Evolutionary conservation across 345 rosid species (phyloP).

Genomic region (Populus deltoides): DNA sequence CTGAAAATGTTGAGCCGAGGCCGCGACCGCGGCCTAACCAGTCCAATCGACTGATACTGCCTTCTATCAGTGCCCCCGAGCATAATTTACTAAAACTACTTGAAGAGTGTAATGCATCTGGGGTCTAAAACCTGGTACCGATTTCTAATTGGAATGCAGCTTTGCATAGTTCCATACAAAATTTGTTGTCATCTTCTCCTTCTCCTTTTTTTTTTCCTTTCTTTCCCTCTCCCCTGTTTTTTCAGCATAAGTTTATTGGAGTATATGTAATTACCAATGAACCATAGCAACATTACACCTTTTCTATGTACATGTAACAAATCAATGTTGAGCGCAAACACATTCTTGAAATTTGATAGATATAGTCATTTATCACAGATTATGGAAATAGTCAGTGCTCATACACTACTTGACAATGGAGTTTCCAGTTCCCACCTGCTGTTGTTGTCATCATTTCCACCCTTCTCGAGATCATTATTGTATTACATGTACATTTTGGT

Average conservation of each 20-base stretch:
- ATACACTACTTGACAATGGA: not conserved
- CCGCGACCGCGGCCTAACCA: conserved; percentile 41
- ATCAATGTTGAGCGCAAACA: not conserved
- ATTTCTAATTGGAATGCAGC: not conserved
- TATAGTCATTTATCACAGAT: not conserved
- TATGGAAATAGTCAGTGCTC: not conserved
- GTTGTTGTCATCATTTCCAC: not conserved
- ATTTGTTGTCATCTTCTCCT: too few relatives aligned
- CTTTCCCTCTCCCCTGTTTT: not conserved
- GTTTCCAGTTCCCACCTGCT: not conserved
- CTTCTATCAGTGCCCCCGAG: conserved; percentile 90
- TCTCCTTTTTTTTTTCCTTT: not conserved
- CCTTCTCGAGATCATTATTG: not conserved
- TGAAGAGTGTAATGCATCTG: conserved; percentile 67
- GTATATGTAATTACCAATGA: not conserved
- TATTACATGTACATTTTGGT: not conserved
- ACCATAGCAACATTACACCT: not conserved
- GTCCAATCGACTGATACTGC: conserved; percentile 58
- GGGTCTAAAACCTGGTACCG: conserved; percentile 37
- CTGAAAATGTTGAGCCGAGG: conserved; percentile 36
- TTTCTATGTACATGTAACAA: not conserved
- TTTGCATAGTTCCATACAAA: not conserved
- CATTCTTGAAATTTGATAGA: not conserved
- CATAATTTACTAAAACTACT: conserved; percentile 76
- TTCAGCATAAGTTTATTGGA: not conserved